Evolutionary conservation across 192 early-diverging fungal species (phyloP), one percentile per base, ranked within the genome.

Genomic region (Podila minutissima): DNA sequence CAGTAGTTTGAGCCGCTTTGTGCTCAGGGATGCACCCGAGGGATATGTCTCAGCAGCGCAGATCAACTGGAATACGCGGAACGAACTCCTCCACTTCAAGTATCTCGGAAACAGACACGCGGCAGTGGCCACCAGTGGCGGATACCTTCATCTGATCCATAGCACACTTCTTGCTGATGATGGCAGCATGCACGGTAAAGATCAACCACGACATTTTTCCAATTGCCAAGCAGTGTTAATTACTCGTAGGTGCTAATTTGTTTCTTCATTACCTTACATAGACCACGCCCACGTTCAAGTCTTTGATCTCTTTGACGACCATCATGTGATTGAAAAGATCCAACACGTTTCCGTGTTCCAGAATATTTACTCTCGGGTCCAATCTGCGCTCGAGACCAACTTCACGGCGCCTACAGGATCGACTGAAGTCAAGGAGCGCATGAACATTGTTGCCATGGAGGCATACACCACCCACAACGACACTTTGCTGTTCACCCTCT

Each of bases 31-130:
- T 37, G 20, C 48, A 8, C 77, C 71, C 17, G 32, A 49, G 13
- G 77, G 66, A 46, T 81, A 69, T 49, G 57, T 67, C 0, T 73
- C 71, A 3, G 50, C 62, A 15, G 53, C 66, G 8, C 71, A 64
- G 6, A 65, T 81, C 66, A 73, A 68, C 24, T 81, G 71, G 71
- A 31, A 35, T 8, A 48, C 26, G 13, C 48, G 20, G 46, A 49
- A 32, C 46, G 38, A 63, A 7, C 77, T 71, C 5, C 9, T 32
- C 17, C 55, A 59, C 35, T 81, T 81, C 57, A 65, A 66, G 11
- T 81, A 73, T 68, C 53, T 81, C n/a, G 77, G 77, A 6, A 66
- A 73, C 29, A 62, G 77, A 49, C 57, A 65, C 0, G 77, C 71
- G 51, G 77, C 77, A 6, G 66, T 81, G 7, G 57, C 71, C 5